Percentiles rank a stretch among this genome's conserved stretches.
Evolutionary conservation across 768 basidiomycete genomes (phyloP).

Genomic region (Lactarius hatsudake): DNA sequence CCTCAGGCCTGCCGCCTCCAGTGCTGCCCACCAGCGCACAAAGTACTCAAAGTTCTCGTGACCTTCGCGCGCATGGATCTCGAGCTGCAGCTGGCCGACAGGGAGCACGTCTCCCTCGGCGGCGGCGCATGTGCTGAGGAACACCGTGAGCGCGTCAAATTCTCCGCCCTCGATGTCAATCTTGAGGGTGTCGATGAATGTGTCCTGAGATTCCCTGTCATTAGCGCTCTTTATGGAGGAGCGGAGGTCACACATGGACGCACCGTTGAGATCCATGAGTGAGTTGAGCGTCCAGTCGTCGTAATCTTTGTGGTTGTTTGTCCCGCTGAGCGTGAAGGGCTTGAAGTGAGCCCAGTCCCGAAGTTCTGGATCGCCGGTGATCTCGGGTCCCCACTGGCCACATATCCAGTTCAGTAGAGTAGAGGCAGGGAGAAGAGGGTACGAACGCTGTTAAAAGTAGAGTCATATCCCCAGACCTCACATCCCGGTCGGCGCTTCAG

Average conservation of each 20-base stretch:
- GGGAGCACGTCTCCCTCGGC: conserved; percentile 39
- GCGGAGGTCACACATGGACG: conserved; percentile 11
- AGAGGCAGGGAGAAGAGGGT: no score
- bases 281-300: conserved; percentile 60
- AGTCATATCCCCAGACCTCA: conserved; percentile 43
- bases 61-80: conserved; percentile 48
- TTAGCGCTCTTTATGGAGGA: no score
- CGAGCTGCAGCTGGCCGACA: conserved; percentile 72
- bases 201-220: conserved; percentile 39
- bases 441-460: conserved; percentile 37
- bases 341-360: conserved; percentile 42
- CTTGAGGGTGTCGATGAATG: conserved; percentile 67
- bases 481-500: conserved; percentile 42
- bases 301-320: conserved; percentile 44
- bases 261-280: conserved; percentile 62
- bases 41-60: conserved; percentile 47
- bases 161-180: conserved; percentile 70
- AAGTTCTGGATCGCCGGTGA: conserved; percentile 35
- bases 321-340: conserved; percentile 35
- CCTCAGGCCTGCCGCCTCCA: conserved; percentile 63
- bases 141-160: conserved; percentile 52
- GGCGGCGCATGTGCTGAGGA: conserved; percentile 39
- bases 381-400: conserved; percentile 42
- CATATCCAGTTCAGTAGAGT: not conserved
- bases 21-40: conserved; percentile 62